Base-by-base conservation (phyloP, 768 basidiomycete species). In the Inosperma sp. region DNA sequence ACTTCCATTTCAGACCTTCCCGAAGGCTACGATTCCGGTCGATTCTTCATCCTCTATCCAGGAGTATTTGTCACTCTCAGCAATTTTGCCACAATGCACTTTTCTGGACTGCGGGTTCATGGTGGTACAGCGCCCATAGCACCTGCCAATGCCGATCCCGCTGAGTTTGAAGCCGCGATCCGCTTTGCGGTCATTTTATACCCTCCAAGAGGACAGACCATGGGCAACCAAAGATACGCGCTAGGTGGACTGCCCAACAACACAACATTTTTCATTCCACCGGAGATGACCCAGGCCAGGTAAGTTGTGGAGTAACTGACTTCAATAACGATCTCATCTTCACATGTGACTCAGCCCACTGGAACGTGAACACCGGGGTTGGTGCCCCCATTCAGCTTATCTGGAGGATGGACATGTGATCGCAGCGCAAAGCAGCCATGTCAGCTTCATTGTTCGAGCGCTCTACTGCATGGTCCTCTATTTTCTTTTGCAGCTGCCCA, bases 91-190 rank as follows among this genome's bases (percentile, higher is more conserved):
- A 31, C 21, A 9, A 43, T 44, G 10, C 37, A 39, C 7, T 51
- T 51, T 42, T 51, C 41, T 36, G 49, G 49, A n/a, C 27, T 42
- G 13, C 49, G 42, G 6, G 19, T 30, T 22, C 49, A 51, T 35
- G 49, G 41, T 7, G 34, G 41, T 4, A 42, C 41, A 3, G 25
- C 48, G 3, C 31, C 49, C 6, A 23, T 43, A 26, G 42, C 49
- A 6, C 29, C 46, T 23, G 16, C 40, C 8, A 23, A 17, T 12
- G 36, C 7, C 14, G 34, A 31, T 22, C 49, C 40, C 29, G 19
- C 10, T 35, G 19, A 25, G 10, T 25, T 44, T 9, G 41, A 49
- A 21, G n/a, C 35, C 10, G 47, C 49, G 7, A 16, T 27, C 21
- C 37, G 41, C 13, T 51, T 51, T 26, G 30, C 23, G 16, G 21